These are phyloP conservation scores for Sugiyamaella pinicola DNA, from an alignment of 1,139 yeast genomes.

Conservation along the genomic window DNA sequence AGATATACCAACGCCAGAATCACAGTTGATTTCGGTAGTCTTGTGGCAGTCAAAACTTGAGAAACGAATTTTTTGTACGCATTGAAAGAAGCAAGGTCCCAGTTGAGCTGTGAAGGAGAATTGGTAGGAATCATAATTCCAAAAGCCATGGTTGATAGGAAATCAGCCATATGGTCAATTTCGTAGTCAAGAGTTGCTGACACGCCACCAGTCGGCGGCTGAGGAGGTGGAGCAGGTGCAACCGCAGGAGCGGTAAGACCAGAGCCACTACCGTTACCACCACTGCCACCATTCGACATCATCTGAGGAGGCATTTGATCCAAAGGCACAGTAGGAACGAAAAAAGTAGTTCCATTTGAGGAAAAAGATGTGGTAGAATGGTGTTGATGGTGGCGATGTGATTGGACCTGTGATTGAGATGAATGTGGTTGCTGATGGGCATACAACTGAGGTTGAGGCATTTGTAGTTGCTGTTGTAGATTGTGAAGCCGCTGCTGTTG, in stretches of 20 bases:
- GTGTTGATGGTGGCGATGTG: slow-evolving; percentile 17
- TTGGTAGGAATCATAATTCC: slow-evolving; percentile 50
- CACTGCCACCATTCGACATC: background rate
- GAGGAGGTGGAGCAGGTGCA: slow-evolving; percentile 28
- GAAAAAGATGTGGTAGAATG: slow-evolving; percentile 26
- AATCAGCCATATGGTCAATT: slow-evolving; percentile 72
- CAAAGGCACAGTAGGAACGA: slow-evolving; percentile 32
- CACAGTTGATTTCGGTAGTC: slow-evolving; percentile 81
- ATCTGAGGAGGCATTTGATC: slow-evolving; percentile 27
- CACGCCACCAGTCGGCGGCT: slow-evolving; percentile 64
- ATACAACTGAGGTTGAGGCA: slow-evolving; percentile 16
- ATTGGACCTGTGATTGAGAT: slow-evolving; percentile 10
- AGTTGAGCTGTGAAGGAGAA: background rate
- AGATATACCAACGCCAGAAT: slow-evolving; percentile 78
- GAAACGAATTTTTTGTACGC: slow-evolving; percentile 61
- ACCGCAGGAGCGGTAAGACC: background rate
- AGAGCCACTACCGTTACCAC: background rate
- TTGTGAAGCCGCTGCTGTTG: slow-evolving; percentile 21
- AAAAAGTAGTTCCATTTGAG: slow-evolving; percentile 35
- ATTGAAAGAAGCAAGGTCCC: slow-evolving; percentile 25
- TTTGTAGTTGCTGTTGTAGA: slow-evolving; percentile 19
- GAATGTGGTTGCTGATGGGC: slow-evolving; percentile 12
- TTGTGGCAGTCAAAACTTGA: slow-evolving; percentile 82
- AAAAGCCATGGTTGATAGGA: slow-evolving; percentile 66
- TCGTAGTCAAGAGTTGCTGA: slow-evolving; percentile 78